Evolutionary conservation across 306 rosid species (phyloP).

Genomic region (Vigna hirtella): DNA sequence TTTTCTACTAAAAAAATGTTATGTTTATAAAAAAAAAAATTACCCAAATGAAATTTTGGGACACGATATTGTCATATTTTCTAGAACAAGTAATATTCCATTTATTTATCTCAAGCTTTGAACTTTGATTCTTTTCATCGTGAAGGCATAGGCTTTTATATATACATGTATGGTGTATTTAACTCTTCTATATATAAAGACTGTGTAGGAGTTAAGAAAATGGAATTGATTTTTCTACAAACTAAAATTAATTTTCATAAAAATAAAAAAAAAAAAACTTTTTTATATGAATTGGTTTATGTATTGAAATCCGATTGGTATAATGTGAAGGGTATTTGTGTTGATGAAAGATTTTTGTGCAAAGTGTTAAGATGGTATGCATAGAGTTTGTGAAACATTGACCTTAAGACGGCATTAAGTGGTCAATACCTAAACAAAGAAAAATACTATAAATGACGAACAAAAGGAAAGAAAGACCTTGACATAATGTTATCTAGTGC

Average conservation of each 20-base stretch:
- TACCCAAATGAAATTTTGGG: not conserved
- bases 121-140: not conserved
- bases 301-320: not conserved
- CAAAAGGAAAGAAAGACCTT: slow-evolving; percentile 43
- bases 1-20: no score
- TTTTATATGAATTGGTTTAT: no score
- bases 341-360: not conserved
- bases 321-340: slow-evolving; percentile 31
- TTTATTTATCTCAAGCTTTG: not conserved
- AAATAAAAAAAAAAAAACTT: no score
- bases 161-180: not conserved
- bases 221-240: no score
- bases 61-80: not conserved
- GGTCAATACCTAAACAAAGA: slow-evolving; percentile 83
- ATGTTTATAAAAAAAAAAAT: no score
- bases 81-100: not conserved
- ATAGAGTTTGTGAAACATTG: slow-evolving; percentile 52
- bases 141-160: not conserved
- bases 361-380: slow-evolving; percentile 43
- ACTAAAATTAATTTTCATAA: no score
- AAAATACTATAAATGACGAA: slow-evolving; percentile 43
- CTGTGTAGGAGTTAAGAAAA: no score
- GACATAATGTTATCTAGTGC: slow-evolving; percentile 45
- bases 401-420: slow-evolving; percentile 44
- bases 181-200: not conserved